phyloP scores from a whole-genome alignment of 306 rosid genomes.

The Corylus heterophylla region DNA sequence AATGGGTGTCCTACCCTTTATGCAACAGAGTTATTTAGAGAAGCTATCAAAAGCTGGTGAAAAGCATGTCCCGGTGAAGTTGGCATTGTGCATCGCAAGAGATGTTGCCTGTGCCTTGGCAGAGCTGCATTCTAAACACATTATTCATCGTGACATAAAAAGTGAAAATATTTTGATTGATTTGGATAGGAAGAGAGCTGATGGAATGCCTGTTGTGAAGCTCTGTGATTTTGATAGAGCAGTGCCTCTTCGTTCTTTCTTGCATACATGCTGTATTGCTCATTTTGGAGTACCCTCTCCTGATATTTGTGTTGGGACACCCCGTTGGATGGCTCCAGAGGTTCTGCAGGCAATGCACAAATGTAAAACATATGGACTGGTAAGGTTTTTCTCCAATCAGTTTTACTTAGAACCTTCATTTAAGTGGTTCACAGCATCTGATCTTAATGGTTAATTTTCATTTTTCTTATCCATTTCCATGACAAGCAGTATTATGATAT shows the following conservation, averaged over 20 bases:
- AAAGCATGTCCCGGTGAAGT: constrained; percentile 63
- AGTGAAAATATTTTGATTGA: constrained; percentile 88
- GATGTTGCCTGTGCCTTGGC: constrained; percentile 81
- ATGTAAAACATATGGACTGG: constrained; percentile 68
- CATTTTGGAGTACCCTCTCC: constrained; percentile 83
- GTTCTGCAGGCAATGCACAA: constrained; percentile 81
- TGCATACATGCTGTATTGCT: constrained; percentile 86
- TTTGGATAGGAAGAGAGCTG: constrained; percentile 63
- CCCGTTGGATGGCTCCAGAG: constrained; percentile 99
- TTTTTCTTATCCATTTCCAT: neutral
- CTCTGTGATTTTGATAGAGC: constrained; percentile 98
- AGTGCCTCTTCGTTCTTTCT: constrained; percentile 75
- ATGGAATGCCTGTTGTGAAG: constrained; percentile 83
- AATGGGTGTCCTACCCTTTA: constrained; percentile 14
- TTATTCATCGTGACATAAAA: constrained; percentile 92
- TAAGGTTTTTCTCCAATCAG: constrained; percentile 35
- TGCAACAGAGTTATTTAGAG: constrained; percentile 63
- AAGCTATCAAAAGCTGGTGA: constrained; percentile 70
- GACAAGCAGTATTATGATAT: neutral
- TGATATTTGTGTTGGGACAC: constrained; percentile 87
- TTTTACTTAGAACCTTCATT: neutral
- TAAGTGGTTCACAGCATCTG: neutral
- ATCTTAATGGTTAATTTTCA: neutral
- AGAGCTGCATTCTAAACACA: constrained; percentile 86
- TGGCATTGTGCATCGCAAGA: constrained; percentile 68